phyloP scores from a whole-genome alignment of 176 grass and related monocot species.

The Rhynchospora pubera region DNA sequence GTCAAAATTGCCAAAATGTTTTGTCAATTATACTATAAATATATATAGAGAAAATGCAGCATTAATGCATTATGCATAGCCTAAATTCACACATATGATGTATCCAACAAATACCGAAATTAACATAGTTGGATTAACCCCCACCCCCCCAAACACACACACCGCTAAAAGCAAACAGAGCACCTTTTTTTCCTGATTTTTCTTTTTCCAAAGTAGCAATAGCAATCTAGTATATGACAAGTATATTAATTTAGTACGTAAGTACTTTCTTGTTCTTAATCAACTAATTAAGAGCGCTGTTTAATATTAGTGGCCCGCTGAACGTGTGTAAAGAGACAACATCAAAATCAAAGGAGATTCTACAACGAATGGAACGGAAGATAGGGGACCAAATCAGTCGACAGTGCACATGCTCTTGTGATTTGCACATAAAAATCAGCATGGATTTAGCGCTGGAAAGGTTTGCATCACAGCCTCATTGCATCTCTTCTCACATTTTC shows the following conservation, averaged over 20 bases:
- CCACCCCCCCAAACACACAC: background rate
- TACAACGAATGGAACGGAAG: conserved; percentile 1
- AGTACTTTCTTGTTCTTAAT: background rate
- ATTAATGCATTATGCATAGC: no score
- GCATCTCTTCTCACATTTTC: background rate
- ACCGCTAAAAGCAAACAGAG: background rate
- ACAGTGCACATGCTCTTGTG: conserved; percentile 23
- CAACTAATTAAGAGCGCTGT: conserved; percentile 2
- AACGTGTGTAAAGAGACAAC: background rate
- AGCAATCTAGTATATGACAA: background rate
- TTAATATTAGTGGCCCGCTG: background rate
- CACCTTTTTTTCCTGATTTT: background rate
- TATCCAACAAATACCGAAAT: no score
- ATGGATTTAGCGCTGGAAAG: conserved; percentile 28
- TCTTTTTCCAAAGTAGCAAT: background rate
- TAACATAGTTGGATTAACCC: background rate
- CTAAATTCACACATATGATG: no score
- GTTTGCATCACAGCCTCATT: background rate
- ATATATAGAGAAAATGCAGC: no score
- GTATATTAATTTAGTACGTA: background rate
- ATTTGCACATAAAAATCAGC: conserved; percentile 11
- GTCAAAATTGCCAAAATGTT: background rate
- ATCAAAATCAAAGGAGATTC: conserved; percentile 1
- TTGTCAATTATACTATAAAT: no score
- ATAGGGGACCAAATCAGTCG: background rate